Evolutionary conservation across 371 early-diverging fungal species (phyloP).

Genomic region (Actinomortierella wolfii): DNA sequence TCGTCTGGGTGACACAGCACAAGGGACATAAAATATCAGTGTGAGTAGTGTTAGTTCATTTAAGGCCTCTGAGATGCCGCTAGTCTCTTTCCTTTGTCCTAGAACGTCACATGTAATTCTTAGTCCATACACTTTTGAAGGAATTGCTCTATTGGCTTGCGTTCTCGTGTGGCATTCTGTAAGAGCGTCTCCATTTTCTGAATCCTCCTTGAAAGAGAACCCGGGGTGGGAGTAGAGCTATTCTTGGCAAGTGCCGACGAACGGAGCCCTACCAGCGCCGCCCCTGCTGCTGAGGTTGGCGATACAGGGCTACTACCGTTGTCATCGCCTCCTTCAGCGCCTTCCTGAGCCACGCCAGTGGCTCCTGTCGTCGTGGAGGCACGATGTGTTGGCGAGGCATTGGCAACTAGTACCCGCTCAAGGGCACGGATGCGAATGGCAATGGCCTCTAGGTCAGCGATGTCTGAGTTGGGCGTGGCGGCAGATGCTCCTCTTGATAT

Average conservation of each 20-base stretch:
- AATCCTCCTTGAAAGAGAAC: constrained; percentile 38
- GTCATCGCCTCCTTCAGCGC: not conserved
- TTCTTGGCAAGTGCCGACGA: too few relatives aligned
- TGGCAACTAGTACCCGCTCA: constrained; percentile 17
- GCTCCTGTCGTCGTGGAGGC: too few relatives aligned
- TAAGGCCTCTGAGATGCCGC: too few relatives aligned
- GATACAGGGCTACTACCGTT: constrained; percentile 1
- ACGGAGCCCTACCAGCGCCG: not conserved
- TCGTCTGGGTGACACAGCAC: constrained; percentile 42
- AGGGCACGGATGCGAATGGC: constrained; percentile 32
- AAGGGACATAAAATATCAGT: not conserved
- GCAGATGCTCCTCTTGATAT: too few relatives aligned
- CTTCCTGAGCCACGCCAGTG: not conserved
- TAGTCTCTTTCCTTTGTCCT: not conserved
- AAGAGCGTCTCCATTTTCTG: constrained; percentile 27
- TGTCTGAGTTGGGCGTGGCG: too few relatives aligned
- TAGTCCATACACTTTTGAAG: constrained; percentile 54
- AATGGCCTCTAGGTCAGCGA: constrained; percentile 36
- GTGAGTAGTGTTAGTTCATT: too few relatives aligned
- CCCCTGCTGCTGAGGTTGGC: constrained; percentile 3
- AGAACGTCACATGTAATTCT: not conserved
- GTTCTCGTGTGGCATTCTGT: constrained; percentile 25
- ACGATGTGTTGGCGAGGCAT: constrained; percentile 12
- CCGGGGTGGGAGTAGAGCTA: constrained; percentile 4
- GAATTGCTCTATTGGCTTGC: constrained; percentile 57